Base-by-base conservation (phyloP, 805 yeast genomes). In the Metschnikowia similis region DNA sequence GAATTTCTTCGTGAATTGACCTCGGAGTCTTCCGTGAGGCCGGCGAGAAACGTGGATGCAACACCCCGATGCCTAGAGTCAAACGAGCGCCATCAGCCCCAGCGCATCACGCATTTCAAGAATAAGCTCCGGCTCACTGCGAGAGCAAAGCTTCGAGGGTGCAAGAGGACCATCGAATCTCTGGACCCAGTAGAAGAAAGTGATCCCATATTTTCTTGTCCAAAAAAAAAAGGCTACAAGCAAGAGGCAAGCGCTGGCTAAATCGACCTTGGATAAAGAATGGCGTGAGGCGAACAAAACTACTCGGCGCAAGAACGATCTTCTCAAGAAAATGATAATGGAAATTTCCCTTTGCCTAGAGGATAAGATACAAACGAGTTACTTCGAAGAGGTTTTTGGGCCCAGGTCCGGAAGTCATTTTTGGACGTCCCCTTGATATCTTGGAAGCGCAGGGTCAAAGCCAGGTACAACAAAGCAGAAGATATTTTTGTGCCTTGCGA, bases 401-500 rank as follows among this genome's bases (percentile, higher is more conserved):
- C 76, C 43, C 37, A 60, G 31, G 51, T 64, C 43, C 54, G 65
- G 46, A 62, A 56, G 30, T 60, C 52, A 26, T 49, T 54, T 39
- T 54, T 60, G 26, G 62, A 64, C 13, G 48, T 70, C 2, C 85
- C 85, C 0, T 48, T 75, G 3, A 72, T 84, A 1, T 63, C 66
- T 42, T 84, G 87, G 79, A 69, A 74, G 44, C 66, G 91, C 38
- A 66, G 66, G 14, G 71, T 76, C 5, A 69, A 65, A 17, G 77
- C 86, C 0, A 60, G 59, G 0, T 85, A 83, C 62, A 78, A 81
- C 56, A 54, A 66, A 8, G 60, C 60, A 1, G 68, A 70, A 28
- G 87, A 82, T 51, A 57, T 76, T 0, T 85, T 82, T 55, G 71
- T 79, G 8, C 91, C 91, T 0, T 69, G 78, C 43, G 67, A 64